Conservation (phyloP, 208 protist genomes). For the Leishmania major region DNA sequence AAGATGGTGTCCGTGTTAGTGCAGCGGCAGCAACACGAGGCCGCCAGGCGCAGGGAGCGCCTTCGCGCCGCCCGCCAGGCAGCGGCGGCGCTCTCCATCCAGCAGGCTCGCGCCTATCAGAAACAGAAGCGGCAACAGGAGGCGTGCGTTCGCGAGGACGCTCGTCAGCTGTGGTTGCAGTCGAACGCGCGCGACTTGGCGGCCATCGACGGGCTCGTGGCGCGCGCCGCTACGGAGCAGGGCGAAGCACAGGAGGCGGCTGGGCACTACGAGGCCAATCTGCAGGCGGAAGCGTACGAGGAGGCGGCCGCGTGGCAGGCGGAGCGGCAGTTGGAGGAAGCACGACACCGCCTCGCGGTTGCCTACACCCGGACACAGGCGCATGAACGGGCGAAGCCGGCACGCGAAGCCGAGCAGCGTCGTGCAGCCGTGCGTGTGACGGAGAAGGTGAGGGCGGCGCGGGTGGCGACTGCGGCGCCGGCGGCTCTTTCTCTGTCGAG, state of each 20-base stretch:
- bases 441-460: constrained; percentile 28
- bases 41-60: constrained; percentile 49
- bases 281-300: constrained; percentile 32
- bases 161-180: constrained; percentile 40
- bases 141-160: constrained; percentile 28
- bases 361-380: constrained; percentile 33
- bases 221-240: constrained; percentile 22
- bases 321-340: constrained; percentile 50
- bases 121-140: constrained; percentile 50
- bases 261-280: constrained; percentile 11
- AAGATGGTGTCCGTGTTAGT: constrained; percentile 67
- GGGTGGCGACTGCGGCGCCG: constrained; percentile 21
- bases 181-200: constrained; percentile 29
- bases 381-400: constrained; percentile 15
- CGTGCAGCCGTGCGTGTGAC: constrained; percentile 24
- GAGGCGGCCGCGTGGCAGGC: constrained; percentile 65
- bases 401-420: constrained; percentile 25
- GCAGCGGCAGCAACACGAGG: constrained; percentile 52
- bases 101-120: constrained; percentile 51
- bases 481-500: constrained; percentile 2
- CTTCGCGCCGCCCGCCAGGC: constrained; percentile 51
- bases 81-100: constrained; percentile 41
- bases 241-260: constrained; percentile 27
- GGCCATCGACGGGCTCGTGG: constrained; percentile 35
- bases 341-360: constrained; percentile 53